These are phyloP conservation scores for Niebla homalea DNA, from an alignment of 495 filamentous ascomycete genomes.

Conservation along the genomic window DNA sequence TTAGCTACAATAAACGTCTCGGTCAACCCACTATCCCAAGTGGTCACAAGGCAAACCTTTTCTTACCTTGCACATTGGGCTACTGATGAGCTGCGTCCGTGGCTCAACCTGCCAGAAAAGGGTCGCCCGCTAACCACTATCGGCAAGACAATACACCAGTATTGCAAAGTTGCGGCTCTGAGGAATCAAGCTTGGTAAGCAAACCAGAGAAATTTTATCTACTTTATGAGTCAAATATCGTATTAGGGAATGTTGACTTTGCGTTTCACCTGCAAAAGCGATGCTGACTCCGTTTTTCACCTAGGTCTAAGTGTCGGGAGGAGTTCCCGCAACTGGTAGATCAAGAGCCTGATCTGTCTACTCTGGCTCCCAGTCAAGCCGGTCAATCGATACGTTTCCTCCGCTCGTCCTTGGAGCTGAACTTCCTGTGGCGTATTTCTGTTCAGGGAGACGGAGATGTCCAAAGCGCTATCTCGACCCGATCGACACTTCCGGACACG, in stretches of 20 bases:
- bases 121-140: neutral
- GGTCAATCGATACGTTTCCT: constrained; percentile 29
- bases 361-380: constrained; percentile 27
- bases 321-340: constrained; percentile 22
- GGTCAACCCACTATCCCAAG: neutral
- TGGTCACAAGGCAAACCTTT: neutral
- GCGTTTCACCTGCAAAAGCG: too few relatives aligned
- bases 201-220: too few relatives aligned
- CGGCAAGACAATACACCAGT: constrained; percentile 6
- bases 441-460: constrained; percentile 25
- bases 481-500: constrained; percentile 22
- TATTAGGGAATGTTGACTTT: too few relatives aligned
- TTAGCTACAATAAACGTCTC: neutral
- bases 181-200: constrained; percentile 9
- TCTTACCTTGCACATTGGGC: neutral
- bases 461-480: constrained; percentile 29
- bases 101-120: neutral
- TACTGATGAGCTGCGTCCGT: neutral
- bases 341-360: constrained; percentile 1
- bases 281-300: too few relatives aligned
- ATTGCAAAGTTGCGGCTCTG: neutral
- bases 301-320: neutral
- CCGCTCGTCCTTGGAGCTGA: constrained; percentile 11
- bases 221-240: too few relatives aligned
- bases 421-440: constrained; percentile 25